These are phyloP conservation scores for Mucuna pruriens DNA, from an alignment of 306 rosid genomes.

Conservation along the genomic window DNA sequence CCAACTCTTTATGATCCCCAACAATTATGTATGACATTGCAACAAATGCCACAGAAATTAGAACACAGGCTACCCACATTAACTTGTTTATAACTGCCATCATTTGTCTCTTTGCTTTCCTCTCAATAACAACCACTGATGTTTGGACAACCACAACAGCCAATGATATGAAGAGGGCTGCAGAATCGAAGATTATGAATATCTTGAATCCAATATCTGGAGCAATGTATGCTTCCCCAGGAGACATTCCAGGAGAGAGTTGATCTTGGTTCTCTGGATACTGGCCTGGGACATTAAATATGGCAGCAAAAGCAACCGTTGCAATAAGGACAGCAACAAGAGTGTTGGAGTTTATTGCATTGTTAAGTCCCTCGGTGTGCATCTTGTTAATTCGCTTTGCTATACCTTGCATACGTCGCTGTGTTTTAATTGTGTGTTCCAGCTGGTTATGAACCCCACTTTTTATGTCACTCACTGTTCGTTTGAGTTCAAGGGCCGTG, in stretches of 20 bases:
- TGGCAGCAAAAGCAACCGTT: slow-evolving; percentile 85
- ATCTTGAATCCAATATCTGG: slow-evolving; percentile 48
- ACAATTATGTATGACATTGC: slow-evolving; percentile 80
- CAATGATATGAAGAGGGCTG: slow-evolving; percentile 80
- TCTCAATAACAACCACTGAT: slow-evolving; percentile 71
- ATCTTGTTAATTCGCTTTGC: slow-evolving; percentile 73
- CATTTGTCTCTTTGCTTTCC: slow-evolving; percentile 67
- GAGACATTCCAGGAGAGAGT: slow-evolving; percentile 42
- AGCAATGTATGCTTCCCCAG: slow-evolving; percentile 69
- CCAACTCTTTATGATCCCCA: slow-evolving; percentile 66
- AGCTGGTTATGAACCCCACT: slow-evolving; percentile 82
- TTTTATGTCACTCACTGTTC: slow-evolving; percentile 79
- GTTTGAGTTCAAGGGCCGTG: slow-evolving; percentile 65
- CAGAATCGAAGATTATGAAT: slow-evolving; percentile 71
- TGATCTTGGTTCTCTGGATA: slow-evolving; percentile 27
- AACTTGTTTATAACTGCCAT: slow-evolving; percentile 78
- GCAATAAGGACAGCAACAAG: slow-evolving; percentile 84
- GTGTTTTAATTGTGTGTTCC: slow-evolving; percentile 71
- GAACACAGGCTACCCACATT: slow-evolving; percentile 85
- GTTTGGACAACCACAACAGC: slow-evolving; percentile 92
- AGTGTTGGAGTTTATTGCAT: slow-evolving; percentile 79
- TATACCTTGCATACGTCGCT: slow-evolving; percentile 66
- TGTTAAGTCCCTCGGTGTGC: slow-evolving; percentile 83
- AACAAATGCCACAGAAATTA: slow-evolving; percentile 74
- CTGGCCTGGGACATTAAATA: slow-evolving; percentile 73